A percentile compares a stretch with the other conserved stretches of the same genome.
Evolutionary conservation across 768 basidiomycete species (phyloP).

Genomic region (Termitomyces sp.): DNA sequence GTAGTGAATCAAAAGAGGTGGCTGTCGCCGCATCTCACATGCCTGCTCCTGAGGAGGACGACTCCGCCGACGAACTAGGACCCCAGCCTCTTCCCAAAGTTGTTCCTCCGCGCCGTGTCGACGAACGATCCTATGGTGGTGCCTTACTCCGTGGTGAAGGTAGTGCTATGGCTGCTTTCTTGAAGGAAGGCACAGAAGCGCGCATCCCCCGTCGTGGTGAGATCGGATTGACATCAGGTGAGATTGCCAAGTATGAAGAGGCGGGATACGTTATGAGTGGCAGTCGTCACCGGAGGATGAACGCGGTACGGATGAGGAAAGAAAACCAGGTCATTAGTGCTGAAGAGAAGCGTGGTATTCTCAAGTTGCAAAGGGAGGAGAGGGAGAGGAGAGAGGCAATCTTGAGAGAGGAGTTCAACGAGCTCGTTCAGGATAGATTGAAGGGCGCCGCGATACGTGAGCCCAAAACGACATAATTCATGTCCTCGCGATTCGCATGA

Average conservation of each 20-base stretch:
- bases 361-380: conserved; percentile 94
- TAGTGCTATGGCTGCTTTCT: conserved; percentile 95
- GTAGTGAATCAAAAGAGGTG: conserved; percentile 4
- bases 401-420: conserved; percentile 84
- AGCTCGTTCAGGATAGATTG: conserved; percentile 72
- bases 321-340: conserved; percentile 99
- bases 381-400: conserved; percentile 86
- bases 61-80: conserved; percentile 62
- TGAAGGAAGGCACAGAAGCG: conserved; percentile 72
- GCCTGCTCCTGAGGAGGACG: conserved; percentile 30
- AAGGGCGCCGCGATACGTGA: conserved; percentile 32
- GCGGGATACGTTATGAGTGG: conserved; percentile 99
- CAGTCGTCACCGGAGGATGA: conserved; percentile 92
- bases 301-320: conserved; percentile 97
- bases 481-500: too few species aligned
- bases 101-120: conserved; percentile 39
- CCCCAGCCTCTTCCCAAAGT: conserved; percentile 59
- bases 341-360: conserved; percentile 94
- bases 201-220: conserved; percentile 99
- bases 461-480: conserved; percentile 2
- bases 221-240: conserved; percentile 85
- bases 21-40: conserved; percentile 12
- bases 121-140: conserved; percentile 86
- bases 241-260: conserved; percentile 83
- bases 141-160: conserved; percentile 93